Percentiles rank a stretch among this genome's conserved stretches.
Conservation (phyloP, 352 stramenopile genomes). For the Phytophthora syringae region DNA sequence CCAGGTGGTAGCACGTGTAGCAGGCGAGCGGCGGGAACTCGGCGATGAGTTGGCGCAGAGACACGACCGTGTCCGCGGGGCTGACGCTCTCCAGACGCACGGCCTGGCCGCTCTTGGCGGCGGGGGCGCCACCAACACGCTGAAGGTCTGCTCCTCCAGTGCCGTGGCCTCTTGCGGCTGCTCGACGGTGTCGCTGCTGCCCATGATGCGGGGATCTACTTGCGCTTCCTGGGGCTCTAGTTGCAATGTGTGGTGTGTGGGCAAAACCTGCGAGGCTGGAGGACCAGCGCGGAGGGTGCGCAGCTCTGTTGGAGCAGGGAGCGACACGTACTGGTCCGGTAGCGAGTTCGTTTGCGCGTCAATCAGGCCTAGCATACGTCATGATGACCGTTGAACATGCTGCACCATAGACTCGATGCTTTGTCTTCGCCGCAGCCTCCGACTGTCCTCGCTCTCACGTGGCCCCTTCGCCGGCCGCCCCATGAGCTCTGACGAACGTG, state of each 20-base stretch:
- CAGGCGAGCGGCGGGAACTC: slow-evolving; percentile 84
- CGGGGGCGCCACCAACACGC: slow-evolving; percentile 60
- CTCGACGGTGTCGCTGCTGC: slow-evolving; percentile 42
- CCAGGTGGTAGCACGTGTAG: slow-evolving; percentile 89
- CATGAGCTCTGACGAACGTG: slow-evolving; percentile 75
- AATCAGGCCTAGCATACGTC: slow-evolving; percentile 11
- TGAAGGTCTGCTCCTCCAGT: slow-evolving; percentile 58
- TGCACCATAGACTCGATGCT: no score
- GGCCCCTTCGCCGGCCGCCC: slow-evolving; percentile 11
- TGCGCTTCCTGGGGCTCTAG: slow-evolving; percentile 9
- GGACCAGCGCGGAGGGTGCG: neutral
- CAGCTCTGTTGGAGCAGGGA: neutral
- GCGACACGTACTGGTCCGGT: neutral
- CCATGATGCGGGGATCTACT: slow-evolving; percentile 24
- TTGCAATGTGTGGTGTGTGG: slow-evolving; percentile 36
- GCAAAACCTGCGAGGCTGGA: neutral
- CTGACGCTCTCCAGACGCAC: slow-evolving; percentile 81
- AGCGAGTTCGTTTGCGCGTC: neutral
- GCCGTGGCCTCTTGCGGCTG: slow-evolving; percentile 17
- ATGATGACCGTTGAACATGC: neutral
- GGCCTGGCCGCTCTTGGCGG: slow-evolving; percentile 22
- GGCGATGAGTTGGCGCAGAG: slow-evolving; percentile 82
- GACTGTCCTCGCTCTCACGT: slow-evolving; percentile 10
- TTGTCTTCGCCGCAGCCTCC: slow-evolving; percentile 24
- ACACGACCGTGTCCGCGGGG: slow-evolving; percentile 77